Percentiles rank a stretch among this genome's conserved stretches.
Evolutionary conservation across 2,329 filamentous ascomycete genomes (phyloP).

Genomic region (Cercospora zeae-maydis): DNA sequence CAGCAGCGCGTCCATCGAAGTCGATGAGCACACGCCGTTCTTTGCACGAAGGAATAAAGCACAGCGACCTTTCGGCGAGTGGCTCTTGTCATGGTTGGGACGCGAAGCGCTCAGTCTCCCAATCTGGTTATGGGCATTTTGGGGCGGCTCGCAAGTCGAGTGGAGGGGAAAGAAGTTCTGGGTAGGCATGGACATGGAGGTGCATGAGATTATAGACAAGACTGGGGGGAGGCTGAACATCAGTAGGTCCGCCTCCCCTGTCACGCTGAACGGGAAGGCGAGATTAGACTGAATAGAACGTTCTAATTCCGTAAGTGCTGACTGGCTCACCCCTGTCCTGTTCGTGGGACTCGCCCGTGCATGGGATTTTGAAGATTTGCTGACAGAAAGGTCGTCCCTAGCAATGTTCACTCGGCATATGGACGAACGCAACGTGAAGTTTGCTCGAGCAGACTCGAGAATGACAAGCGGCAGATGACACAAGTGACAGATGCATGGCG

Average conservation of each 20-base stretch:
- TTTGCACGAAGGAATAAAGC: slow-evolving; percentile 60
- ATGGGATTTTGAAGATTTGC: background rate
- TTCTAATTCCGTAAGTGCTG: background rate
- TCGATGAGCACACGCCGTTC: slow-evolving; percentile 67
- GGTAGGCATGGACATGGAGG: slow-evolving; percentile 80
- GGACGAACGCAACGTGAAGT: background rate
- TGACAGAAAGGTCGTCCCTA: background rate
- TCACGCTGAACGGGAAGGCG: slow-evolving; percentile 7
- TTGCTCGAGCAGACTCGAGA: background rate
- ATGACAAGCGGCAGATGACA: background rate
- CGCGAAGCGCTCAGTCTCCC: slow-evolving; percentile 79
- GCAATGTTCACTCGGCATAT: background rate
- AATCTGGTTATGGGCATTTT: slow-evolving; percentile 85
- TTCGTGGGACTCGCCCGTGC: background rate
- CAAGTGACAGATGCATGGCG: background rate
- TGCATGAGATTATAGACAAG: slow-evolving; percentile 49
- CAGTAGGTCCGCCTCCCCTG: background rate
- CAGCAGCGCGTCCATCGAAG: slow-evolving; percentile 64
- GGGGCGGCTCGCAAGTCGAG: slow-evolving; percentile 78
- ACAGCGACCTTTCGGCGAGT: slow-evolving; percentile 61
- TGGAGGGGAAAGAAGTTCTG: slow-evolving; percentile 83
- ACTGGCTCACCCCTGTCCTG: background rate
- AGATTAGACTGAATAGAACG: slow-evolving; percentile 10
- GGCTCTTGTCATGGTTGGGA: slow-evolving; percentile 79
- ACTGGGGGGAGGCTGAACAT: background rate